Evolutionary conservation across 352 stramenopile genomes (phyloP).

Genomic region (Aphanomyces invadans): DNA sequence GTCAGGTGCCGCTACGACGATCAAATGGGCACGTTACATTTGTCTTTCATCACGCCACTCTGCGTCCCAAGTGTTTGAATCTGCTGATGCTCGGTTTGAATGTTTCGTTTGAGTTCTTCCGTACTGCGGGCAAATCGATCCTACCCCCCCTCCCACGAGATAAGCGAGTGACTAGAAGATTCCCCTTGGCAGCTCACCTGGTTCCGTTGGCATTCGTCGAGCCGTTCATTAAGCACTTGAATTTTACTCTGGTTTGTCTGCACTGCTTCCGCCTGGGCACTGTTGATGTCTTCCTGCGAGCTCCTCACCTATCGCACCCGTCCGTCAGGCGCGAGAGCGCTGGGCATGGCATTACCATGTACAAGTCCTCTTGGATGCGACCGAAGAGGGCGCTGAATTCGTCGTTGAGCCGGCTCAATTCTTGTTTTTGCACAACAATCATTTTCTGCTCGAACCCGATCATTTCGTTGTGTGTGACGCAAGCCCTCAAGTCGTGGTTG

Average conservation of each 20-base stretch:
- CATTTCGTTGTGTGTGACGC: slow-evolving; percentile 69
- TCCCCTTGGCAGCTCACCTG: slow-evolving; percentile 10
- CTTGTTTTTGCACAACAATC: slow-evolving; percentile 22
- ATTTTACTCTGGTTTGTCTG: slow-evolving; percentile 18
- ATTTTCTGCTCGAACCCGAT: slow-evolving; percentile 55
- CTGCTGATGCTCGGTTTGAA: slow-evolving; percentile 21
- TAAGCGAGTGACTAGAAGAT: not conserved
- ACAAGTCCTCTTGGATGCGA: slow-evolving; percentile 15
- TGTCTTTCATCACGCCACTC: slow-evolving; percentile 23
- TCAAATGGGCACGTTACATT: not conserved
- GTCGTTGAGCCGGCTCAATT: slow-evolving; percentile 6
- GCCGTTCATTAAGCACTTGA: slow-evolving; percentile 15
- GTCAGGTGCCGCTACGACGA: not conserved
- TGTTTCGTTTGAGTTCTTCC: slow-evolving; percentile 20
- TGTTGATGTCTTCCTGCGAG: slow-evolving; percentile 78
- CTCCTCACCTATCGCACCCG: slow-evolving; percentile 13
- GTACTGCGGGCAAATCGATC: slow-evolving; percentile 13
- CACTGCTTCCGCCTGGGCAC: slow-evolving; percentile 41
- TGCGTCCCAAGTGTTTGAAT: slow-evolving; percentile 22
- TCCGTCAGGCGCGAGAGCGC: too few species aligned
- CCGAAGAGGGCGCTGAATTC: slow-evolving; percentile 21
- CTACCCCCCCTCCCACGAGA: not conserved
- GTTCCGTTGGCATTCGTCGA: slow-evolving; percentile 13
- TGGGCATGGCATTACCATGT: slow-evolving; percentile 20
- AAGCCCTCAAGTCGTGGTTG: slow-evolving; percentile 60